Conservation (phyloP, 768 basidiomycete genomes). For the Pulveroboletus ravenelii region DNA sequence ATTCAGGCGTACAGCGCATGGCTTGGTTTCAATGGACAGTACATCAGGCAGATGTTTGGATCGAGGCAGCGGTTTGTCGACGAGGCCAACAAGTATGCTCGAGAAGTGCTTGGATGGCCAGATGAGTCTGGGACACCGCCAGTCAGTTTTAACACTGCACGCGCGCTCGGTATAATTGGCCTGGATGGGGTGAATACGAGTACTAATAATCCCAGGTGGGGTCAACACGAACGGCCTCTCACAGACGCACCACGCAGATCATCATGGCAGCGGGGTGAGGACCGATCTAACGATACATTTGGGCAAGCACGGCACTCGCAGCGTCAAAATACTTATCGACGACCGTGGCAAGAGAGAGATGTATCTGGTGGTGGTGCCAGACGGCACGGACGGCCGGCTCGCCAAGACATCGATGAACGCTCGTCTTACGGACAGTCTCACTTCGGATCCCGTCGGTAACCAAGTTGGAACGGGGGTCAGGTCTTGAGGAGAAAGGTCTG, state of each 20-base stretch:
- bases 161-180: slow-evolving; percentile 47
- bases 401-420: slow-evolving; percentile 2
- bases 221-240: background rate
- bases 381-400: background rate
- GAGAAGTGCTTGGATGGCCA: slow-evolving; percentile 36
- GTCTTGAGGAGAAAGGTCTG: slow-evolving; percentile 6
- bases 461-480: slow-evolving; percentile 1
- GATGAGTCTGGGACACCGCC: slow-evolving; percentile 31
- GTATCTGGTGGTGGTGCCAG: background rate
- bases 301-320: slow-evolving; percentile 1
- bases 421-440: slow-evolving; percentile 3
- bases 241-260: slow-evolving; percentile 3
- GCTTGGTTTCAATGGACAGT: slow-evolving; percentile 54
- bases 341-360: slow-evolving; percentile 1
- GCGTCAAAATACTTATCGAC: background rate
- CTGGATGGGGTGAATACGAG: slow-evolving; percentile 25
- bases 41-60: slow-evolving; percentile 36
- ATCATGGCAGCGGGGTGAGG: slow-evolving; percentile 9
- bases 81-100: slow-evolving; percentile 35
- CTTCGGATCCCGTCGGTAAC: slow-evolving; percentile 3
- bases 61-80: slow-evolving; percentile 37
- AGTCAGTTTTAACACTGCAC: slow-evolving; percentile 41
- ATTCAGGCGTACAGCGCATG: slow-evolving; percentile 49
- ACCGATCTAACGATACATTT: background rate
- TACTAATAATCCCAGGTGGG: background rate